A percentile compares a stretch with the other conserved stretches of the same genome.
Conservation (phyloP, 306 rosid genomes). For the Dalbergia cultrata region DNA sequence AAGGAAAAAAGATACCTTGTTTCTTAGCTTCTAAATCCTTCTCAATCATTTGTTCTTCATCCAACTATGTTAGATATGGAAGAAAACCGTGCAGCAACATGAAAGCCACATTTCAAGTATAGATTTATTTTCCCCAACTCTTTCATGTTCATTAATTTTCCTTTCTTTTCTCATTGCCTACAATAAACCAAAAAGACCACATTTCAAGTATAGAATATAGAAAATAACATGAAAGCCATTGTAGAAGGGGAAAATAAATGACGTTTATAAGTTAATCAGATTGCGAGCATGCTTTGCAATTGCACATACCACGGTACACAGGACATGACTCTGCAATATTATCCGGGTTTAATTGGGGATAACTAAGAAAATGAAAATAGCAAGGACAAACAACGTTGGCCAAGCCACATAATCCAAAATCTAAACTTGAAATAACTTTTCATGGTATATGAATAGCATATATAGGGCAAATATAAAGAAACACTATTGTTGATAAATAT, state of each 20-base stretch:
- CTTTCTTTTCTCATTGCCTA: constrained; percentile 36
- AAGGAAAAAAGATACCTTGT: constrained; percentile 60
- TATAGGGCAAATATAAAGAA: no score
- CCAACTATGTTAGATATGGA: constrained; percentile 67
- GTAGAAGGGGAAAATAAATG: constrained; percentile 28
- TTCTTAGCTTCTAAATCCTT: constrained; percentile 66
- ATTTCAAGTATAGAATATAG: background rate
- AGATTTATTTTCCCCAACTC: no score
- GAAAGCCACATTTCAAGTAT: no score
- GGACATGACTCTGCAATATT: constrained; percentile 73
- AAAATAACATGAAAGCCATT: constrained; percentile 17
- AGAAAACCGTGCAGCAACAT: constrained; percentile 63
- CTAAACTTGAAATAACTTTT: constrained; percentile 3
- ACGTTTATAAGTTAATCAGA: constrained; percentile 56
- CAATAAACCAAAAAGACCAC: constrained; percentile 17
- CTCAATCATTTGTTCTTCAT: constrained; percentile 74
- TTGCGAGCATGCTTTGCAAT: constrained; percentile 84
- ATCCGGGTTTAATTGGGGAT: constrained; percentile 64
- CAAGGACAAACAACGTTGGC: background rate
- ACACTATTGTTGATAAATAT: no score
- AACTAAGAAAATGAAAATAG: constrained; percentile 60
- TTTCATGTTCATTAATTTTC: background rate
- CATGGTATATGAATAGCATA: no score
- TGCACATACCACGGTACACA: constrained; percentile 78
- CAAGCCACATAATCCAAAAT: background rate